Evolutionary conservation across 1,284 basidiomycete species (phyloP), one percentile per base, ranked within the genome.

Genomic region (Fomitiporia mediterranea): DNA sequence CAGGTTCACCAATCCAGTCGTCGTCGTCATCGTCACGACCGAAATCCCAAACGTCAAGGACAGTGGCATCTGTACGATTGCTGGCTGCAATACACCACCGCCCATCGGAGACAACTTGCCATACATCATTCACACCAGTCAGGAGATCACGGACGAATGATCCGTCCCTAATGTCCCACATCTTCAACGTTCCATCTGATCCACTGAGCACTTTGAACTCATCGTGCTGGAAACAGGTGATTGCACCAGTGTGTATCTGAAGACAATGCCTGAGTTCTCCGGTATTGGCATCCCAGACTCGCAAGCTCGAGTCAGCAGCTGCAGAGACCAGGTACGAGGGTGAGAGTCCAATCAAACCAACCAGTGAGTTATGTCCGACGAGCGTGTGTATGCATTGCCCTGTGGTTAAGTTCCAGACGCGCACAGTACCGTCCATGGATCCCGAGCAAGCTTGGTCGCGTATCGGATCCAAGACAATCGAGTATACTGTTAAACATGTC

Each of bases 211-310:
- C 91, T 69, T 96, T 96, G 77, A 91, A 91, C 68, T 97, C 94
- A 67, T 97, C 94, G 65, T 97, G 94, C 71, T 94, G 91, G 81
- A 97, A 97, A 71, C 94, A 98, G 5, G 94, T 97, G 65, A 98
- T 97, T 9, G 94, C 94, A 21, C 93, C 94, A 2, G 89, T 87
- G 70, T 97, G 94, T 0, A 90, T 91, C 0, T 87, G 84, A 39
- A 97, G 80, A 0, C 86, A 85, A 65, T 94, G 86, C 34, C 81
- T 83, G 37, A 91, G 77, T 61, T 86, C 82, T 54, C 91, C 91
- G 0, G 81, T 84, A 42, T 86, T 83, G 1, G 93, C 89, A 66
- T 97, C 87, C 94, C 95, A 97, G 19, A 97, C 83, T 2, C 94
- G 86, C 13, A 98, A 74, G 0, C 92, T 94, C 15, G 91, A 91